Evolutionary conservation across 164 flowering plant genomes (phyloP).

Genomic region (Magnolia officinalis): DNA sequence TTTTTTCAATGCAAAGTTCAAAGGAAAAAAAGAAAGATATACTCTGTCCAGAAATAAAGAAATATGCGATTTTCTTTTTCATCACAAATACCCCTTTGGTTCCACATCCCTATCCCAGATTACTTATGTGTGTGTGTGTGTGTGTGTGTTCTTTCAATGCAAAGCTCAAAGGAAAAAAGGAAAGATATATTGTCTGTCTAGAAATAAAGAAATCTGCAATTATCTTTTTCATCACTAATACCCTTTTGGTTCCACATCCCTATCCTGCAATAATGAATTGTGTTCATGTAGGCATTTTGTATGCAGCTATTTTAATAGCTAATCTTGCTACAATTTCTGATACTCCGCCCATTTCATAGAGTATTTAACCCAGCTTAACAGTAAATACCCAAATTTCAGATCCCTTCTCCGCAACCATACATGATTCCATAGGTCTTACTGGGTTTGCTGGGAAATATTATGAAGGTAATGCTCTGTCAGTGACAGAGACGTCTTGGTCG

Average conservation of each 20-base stretch:
- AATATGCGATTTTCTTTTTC: neutral
- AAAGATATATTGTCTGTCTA: conserved; percentile 4
- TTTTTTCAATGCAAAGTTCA: conserved; percentile 3
- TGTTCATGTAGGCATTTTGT: conserved; percentile 6
- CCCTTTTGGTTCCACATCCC: neutral
- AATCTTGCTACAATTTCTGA: conserved; percentile 6
- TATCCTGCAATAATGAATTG: conserved; percentile 6
- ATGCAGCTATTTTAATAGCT: conserved; percentile 5
- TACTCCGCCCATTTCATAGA: conserved; percentile 6
- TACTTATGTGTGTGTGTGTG: neutral
- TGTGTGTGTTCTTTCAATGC: neutral
- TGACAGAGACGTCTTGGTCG: too few species aligned
- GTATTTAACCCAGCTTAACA: conserved; percentile 6
- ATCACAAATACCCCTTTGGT: neutral
- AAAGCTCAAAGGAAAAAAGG: neutral
- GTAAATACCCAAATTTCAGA: neutral
- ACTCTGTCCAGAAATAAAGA: neutral
- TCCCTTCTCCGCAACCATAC: conserved; percentile 4
- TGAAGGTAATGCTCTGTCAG: too few species aligned
- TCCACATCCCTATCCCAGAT: neutral
- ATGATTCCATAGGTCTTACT: neutral
- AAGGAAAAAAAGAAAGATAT: conserved; percentile 1
- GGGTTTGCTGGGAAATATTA: too few species aligned
- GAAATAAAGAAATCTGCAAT: conserved; percentile 2
- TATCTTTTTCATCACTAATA: conserved; percentile 6